phyloP scores from a whole-genome alignment of 2,329 filamentous ascomycete genomes.

The Metarhizium humberi region DNA sequence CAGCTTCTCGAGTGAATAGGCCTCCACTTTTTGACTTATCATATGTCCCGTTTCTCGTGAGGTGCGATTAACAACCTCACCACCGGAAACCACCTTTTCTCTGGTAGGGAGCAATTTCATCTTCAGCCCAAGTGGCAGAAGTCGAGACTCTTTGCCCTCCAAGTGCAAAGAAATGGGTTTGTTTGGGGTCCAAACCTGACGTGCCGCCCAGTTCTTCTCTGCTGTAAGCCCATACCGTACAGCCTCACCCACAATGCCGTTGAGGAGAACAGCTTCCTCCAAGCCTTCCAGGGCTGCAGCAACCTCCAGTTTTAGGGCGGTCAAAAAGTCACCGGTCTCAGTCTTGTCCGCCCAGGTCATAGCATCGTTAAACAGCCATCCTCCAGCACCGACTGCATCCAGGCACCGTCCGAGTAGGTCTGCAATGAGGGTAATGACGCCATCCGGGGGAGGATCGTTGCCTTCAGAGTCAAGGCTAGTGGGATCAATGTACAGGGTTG shows the following conservation, averaged over 20 bases:
- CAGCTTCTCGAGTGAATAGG: slow-evolving; percentile 77
- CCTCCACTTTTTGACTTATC: slow-evolving; percentile 68
- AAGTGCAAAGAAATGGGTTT: slow-evolving; percentile 34
- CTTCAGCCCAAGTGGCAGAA: slow-evolving; percentile 68
- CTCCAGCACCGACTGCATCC: slow-evolving; percentile 64
- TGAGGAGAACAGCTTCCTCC: slow-evolving; percentile 57
- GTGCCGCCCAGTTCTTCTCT: slow-evolving; percentile 21
- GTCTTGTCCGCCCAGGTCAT: slow-evolving; percentile 39
- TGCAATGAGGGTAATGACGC: slow-evolving; percentile 61
- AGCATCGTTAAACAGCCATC: slow-evolving; percentile 60
- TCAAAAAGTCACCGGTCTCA: slow-evolving; percentile 54
- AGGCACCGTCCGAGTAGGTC: slow-evolving; percentile 64
- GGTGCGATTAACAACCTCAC: slow-evolving; percentile 61
- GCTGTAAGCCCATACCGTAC: slow-evolving; percentile 46
- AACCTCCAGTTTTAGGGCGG: slow-evolving; percentile 58
- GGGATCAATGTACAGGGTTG: slow-evolving; percentile 57
- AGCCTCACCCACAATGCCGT: slow-evolving; percentile 55
- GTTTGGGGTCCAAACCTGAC: slow-evolving; percentile 20
- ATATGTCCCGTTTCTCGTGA: slow-evolving; percentile 67
- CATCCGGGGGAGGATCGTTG: slow-evolving; percentile 46
- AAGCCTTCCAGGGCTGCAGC: slow-evolving; percentile 63
- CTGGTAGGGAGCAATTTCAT: slow-evolving; percentile 38
- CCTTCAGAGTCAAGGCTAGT: slow-evolving; percentile 35
- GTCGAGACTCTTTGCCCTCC: slow-evolving; percentile 33
- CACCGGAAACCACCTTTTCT: slow-evolving; percentile 55